Conservation (phyloP, 2,329 filamentous ascomycete species). For the Onygenales sp. region DNA sequence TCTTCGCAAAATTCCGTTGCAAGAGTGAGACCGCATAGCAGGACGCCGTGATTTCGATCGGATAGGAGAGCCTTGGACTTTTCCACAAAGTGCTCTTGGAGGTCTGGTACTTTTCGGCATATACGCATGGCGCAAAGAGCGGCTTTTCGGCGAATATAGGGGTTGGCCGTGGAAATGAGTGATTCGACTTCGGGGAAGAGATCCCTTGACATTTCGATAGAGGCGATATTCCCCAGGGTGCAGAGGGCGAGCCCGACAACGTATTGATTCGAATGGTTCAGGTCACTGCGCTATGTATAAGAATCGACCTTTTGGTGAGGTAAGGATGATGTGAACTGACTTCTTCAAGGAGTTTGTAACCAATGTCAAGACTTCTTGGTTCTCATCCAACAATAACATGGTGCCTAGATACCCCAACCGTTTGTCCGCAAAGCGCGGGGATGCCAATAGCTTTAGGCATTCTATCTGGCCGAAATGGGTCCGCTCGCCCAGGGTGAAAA, state of each 20-base stretch:
- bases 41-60: conserved; percentile 90
- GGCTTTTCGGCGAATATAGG: conserved; percentile 96
- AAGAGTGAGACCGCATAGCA: conserved; percentile 84
- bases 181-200: conserved; percentile 93
- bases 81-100: conserved; percentile 94
- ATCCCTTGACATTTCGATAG: conserved; percentile 95
- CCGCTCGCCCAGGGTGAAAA: conserved; percentile 93
- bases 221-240: conserved; percentile 94
- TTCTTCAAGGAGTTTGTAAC: conserved; percentile 98
- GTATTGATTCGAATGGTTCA: conserved; percentile 96
- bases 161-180: conserved; percentile 84
- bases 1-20: conserved; percentile 90
- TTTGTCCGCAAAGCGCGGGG: conserved; percentile 96
- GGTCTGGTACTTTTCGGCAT: conserved; percentile 92
- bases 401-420: conserved; percentile 90
- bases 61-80: conserved; percentile 81
- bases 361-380: conserved; percentile 92
- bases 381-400: conserved; percentile 92
- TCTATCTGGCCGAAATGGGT: conserved; percentile 99
- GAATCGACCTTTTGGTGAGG: not conserved
- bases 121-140: conserved; percentile 99
- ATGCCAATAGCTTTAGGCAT: conserved; percentile 93
- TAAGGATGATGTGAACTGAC: conserved; percentile 42
- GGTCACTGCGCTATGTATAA: conserved; percentile 52
- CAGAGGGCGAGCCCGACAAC: conserved; percentile 93